These are phyloP conservation scores for Karstenula rhodostoma DNA, from an alignment of 2,329 filamentous ascomycete species.

Conservation along the genomic window DNA sequence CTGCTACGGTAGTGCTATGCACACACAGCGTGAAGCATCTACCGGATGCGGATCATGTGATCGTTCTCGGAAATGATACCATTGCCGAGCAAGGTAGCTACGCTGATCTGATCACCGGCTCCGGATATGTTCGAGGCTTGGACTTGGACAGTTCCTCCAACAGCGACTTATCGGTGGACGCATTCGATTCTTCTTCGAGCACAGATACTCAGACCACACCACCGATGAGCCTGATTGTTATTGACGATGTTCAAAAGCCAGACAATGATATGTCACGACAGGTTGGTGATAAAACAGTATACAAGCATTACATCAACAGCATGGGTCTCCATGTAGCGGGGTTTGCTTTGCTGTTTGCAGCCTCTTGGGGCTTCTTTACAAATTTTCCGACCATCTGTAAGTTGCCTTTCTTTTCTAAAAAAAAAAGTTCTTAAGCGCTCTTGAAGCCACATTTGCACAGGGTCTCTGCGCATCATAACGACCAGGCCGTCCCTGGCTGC, in stretches of 20 bases:
- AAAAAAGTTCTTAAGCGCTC: too few relatives aligned
- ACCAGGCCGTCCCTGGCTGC: too few relatives aligned
- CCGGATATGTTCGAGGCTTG: conserved; percentile 46
- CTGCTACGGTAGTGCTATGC: conserved; percentile 28
- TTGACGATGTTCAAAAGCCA: not conserved
- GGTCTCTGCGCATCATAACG: too few relatives aligned
- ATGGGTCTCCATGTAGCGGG: conserved; percentile 18
- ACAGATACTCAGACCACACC: not conserved
- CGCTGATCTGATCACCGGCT: conserved; percentile 30
- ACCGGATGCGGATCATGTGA: conserved; percentile 21
- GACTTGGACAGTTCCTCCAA: conserved; percentile 2
- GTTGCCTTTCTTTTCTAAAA: not conserved
- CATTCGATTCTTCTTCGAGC: not conserved
- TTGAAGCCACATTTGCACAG: too few relatives aligned
- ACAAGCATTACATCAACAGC: conserved; percentile 22
- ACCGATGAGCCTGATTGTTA: not conserved
- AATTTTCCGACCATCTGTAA: conserved; percentile 23
- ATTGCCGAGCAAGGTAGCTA: conserved; percentile 44
- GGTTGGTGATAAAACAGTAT: conserved; percentile 22
- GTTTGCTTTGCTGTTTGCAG: conserved; percentile 11
- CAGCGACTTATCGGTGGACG: not conserved
- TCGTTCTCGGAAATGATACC: conserved; percentile 16
- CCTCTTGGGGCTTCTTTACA: conserved; percentile 22
- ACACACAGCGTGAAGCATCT: conserved; percentile 23
- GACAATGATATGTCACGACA: conserved; percentile 13